Percentiles rank a stretch among this genome's conserved stretches.
Evolutionary conservation across 164 flowering plant genomes (phyloP).

Genomic region (Magnolia changhungtana): DNA sequence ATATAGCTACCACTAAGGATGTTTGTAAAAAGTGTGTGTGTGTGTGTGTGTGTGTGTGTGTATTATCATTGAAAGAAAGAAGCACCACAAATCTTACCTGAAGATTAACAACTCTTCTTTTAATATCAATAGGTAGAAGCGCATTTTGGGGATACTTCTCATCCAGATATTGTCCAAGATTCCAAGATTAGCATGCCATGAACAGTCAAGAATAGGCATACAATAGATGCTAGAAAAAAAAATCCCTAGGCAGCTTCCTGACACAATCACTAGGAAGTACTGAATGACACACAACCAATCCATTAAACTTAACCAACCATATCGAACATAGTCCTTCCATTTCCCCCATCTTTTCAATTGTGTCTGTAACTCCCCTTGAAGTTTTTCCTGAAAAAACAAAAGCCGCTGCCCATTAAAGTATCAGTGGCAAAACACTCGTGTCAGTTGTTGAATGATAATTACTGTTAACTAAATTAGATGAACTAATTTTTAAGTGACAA

Average conservation of each 20-base stretch:
- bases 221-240: background rate
- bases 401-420: too few species aligned
- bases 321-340: slow-evolving; percentile 13
- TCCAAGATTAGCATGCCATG: background rate
- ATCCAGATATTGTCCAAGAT: slow-evolving; percentile 46
- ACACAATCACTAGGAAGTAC: background rate
- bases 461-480: too few species aligned
- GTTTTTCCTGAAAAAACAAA: slow-evolving; percentile 3
- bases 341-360: slow-evolving; percentile 55
- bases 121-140: slow-evolving; percentile 46
- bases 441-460: too few species aligned
- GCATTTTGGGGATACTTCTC: slow-evolving; percentile 51
- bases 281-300: background rate
- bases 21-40: background rate
- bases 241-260: background rate
- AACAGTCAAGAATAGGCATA: slow-evolving; percentile 5
- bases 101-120: slow-evolving; percentile 37
- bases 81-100: slow-evolving; percentile 35
- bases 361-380: slow-evolving; percentile 42
- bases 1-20: background rate
- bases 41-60: too few species aligned
- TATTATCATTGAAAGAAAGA: background rate
- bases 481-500: too few species aligned
- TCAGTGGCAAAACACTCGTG: too few species aligned
- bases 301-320: background rate